Evolutionary conservation across 257 asterid species (phyloP), one percentile per base, ranked within the genome.

Genomic region (Mentha longifolia): DNA sequence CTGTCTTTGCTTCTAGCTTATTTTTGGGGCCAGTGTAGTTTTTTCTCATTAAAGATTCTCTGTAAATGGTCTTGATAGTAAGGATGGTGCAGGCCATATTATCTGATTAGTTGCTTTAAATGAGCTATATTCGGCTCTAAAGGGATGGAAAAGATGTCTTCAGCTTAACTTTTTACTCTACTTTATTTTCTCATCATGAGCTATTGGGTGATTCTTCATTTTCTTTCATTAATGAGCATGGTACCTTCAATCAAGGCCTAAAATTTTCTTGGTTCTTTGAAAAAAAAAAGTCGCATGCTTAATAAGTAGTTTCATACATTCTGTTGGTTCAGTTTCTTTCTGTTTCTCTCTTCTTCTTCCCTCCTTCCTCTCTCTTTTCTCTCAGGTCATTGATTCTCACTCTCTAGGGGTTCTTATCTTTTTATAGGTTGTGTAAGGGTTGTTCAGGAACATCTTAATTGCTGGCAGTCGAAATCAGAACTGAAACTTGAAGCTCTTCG

Each of bases 391-490:
- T 25, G 56, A 69, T 43, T 54, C 65, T 22, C 49, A 54, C 7
- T 33, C 28, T 73, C 13, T 63, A 57, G 28, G 52, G 19, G 47
- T 68, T 62, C 41, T n/a, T 61, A 14, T 81, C 56, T 78, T 33
- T 72, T 52, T 69, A 69, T 72, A 94, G 99, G 99, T 67, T 88
- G 96, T 80, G 76, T 87, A 83, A 88, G 92, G 88, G 76, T 71
- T 50, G 87, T 88, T 70, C 88, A 87, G 78, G 99, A 89, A 50
- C 85, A 86, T 77, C 88, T 95, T 59, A 87, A 81, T 61, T 92
- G 97, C 90, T 95, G 99, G 99, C 92, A 85, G 71, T 82, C 97
- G 41, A 89, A 88, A 80, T 73, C 91, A 65, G 97, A 92, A 76
- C 81, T 88, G 74, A 95, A 91, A 83, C 83, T 84, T 64, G 97